Evolutionary conservation across 2,329 filamentous ascomycete genomes (phyloP).

Genomic region (Stachybotrys chlorohalonatus): DNA sequence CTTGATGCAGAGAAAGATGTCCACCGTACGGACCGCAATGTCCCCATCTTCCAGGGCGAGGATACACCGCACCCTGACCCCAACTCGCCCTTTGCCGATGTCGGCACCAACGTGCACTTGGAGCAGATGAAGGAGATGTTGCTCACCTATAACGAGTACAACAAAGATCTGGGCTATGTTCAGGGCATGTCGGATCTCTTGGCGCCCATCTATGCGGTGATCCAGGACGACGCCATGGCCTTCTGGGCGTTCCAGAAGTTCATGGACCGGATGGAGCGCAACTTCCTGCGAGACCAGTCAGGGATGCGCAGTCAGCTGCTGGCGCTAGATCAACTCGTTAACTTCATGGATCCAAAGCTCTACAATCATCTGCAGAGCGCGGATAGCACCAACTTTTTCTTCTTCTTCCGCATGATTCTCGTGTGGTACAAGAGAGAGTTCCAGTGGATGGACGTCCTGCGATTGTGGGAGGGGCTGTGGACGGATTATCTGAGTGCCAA

Average conservation of each 20-base stretch:
- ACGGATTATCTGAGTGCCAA: conserved; percentile 82
- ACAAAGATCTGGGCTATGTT: conserved; percentile 89
- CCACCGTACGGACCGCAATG: conserved; percentile 88
- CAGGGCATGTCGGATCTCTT: conserved; percentile 98
- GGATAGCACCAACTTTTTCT: conserved; percentile 98
- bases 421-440: conserved; percentile 99
- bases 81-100: conserved; percentile 85
- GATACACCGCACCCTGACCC: conserved; percentile 96
- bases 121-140: conserved; percentile 99
- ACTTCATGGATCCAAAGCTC: conserved; percentile 91
- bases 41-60: conserved; percentile 92
- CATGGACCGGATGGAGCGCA: conserved; percentile 97
- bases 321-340: conserved; percentile 87
- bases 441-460: conserved; percentile 74
- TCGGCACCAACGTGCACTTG: conserved; percentile 91
- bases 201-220: conserved; percentile 90
- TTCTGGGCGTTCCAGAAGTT: conserved; percentile 96
- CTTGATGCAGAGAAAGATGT: conserved; percentile 81
- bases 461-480: conserved; percentile 90
- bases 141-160: conserved; percentile 96
- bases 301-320: conserved; percentile 91
- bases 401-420: conserved; percentile 98
- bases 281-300: conserved; percentile 90
- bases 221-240: conserved; percentile 93
- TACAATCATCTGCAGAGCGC: conserved; percentile 83